Evolutionary conservation across 768 basidiomycete genomes (phyloP).

Genomic region (Mrakia frigida): DNA sequence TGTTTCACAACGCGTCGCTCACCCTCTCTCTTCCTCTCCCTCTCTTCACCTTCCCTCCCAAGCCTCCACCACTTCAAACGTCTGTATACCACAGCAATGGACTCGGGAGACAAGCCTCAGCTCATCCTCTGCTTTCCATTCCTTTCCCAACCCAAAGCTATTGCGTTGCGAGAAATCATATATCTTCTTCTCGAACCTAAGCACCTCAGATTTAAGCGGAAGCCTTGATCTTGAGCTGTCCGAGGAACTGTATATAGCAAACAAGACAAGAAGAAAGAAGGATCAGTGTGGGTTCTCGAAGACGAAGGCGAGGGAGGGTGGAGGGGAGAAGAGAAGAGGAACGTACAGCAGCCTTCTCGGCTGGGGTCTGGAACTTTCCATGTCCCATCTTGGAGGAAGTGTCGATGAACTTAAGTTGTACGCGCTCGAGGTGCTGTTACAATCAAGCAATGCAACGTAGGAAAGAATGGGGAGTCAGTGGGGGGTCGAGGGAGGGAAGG

Average conservation of each 20-base stretch:
- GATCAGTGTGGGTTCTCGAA: too few relatives aligned
- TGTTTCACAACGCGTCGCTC: not conserved
- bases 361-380: slow-evolving; percentile 91
- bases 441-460: not conserved
- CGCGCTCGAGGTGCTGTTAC: slow-evolving; percentile 71
- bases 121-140: too few relatives aligned
- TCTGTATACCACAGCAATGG: not conserved
- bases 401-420: slow-evolving; percentile 78
- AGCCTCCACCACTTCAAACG: too few relatives aligned
- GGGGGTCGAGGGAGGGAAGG: not conserved
- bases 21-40: not conserved
- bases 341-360: slow-evolving; percentile 73
- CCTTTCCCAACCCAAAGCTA: too few relatives aligned
- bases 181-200: too few relatives aligned
- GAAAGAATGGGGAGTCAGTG: not conserved
- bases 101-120: too few relatives aligned
- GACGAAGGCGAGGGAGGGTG: too few relatives aligned
- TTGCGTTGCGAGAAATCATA: too few relatives aligned
- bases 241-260: slow-evolving; percentile 79
- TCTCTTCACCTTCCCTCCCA: not conserved
- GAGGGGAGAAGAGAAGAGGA: slow-evolving; percentile 54
- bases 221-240: slow-evolving; percentile 48
- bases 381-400: slow-evolving; percentile 90
- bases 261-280: slow-evolving; percentile 40
- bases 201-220: slow-evolving; percentile 3